A percentile compares a stretch with the other conserved stretches of the same genome.
Evolutionary conservation across 805 yeast species (phyloP).

Genomic region (Starmera amethionina): DNA sequence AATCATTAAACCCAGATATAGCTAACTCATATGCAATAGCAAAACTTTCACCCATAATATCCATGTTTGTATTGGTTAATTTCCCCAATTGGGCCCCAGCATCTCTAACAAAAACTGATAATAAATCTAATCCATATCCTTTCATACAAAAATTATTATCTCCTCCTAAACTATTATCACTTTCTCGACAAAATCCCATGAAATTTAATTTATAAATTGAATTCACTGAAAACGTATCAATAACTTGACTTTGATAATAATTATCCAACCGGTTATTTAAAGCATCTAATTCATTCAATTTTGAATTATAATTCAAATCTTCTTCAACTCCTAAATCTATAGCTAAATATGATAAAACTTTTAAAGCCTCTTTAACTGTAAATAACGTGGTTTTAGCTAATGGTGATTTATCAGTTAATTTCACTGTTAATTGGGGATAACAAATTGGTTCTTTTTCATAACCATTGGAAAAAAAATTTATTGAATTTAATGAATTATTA

Average conservation of each 20-base stretch:
- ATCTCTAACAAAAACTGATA: slow-evolving; percentile 38
- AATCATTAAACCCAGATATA: slow-evolving; percentile 18
- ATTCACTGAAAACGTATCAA: slow-evolving; percentile 35
- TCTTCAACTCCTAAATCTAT: slow-evolving; percentile 28
- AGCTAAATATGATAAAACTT: slow-evolving; percentile 34
- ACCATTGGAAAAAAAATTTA: slow-evolving; percentile 4
- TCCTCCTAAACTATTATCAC: slow-evolving; percentile 2
- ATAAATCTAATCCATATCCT: slow-evolving; percentile 36
- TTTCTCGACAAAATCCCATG: slow-evolving; percentile 37
- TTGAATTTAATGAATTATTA: slow-evolving; percentile 8
- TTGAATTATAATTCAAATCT: too few species aligned
- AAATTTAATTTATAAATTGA: slow-evolving; percentile 34
- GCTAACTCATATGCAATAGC: slow-evolving; percentile 29
- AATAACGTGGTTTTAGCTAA: slow-evolving; percentile 23
- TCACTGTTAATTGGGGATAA: slow-evolving; percentile 34
- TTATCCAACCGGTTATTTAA: slow-evolving; percentile 15
- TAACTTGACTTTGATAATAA: slow-evolving; percentile 20
- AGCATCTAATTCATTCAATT: slow-evolving; percentile 6
- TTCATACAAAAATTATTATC: slow-evolving; percentile 20
- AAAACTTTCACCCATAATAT: slow-evolving; percentile 29
- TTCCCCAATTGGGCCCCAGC: slow-evolving; percentile 36
- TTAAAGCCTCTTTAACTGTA: slow-evolving; percentile 32
- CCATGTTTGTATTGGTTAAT: slow-evolving; percentile 30
- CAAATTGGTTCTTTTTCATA: slow-evolving; percentile 16
- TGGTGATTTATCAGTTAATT: slow-evolving; percentile 26